Base-by-base conservation (phyloP, 2,329 filamentous ascomycete genomes). In the Plectosphaerella plurivora region DNA sequence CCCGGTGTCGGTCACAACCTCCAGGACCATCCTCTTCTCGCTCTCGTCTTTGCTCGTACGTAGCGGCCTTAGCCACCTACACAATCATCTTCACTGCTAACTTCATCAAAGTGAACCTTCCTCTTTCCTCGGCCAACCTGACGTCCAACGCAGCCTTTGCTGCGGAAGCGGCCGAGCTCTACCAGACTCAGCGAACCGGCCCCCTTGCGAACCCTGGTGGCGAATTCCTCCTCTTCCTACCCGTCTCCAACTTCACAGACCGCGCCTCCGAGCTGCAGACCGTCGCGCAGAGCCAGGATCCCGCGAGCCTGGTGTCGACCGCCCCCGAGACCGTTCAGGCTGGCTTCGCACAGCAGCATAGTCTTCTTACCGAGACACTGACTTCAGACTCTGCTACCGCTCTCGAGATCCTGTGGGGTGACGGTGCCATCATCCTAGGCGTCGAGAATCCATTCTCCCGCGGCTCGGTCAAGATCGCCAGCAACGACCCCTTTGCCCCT, bases 361-460 rank as follows among this genome's bases (percentile, higher is more conserved):
- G 63, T 47, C 51, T 66, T 4, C 57, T 69, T 28, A 59, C 67
- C 22, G 54, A 59, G n/a, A 63, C 66, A 39, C 63, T 66, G 47
- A 49, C 63, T 36, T 53, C 64, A 41, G 41, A 55, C 47, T 54
- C 68, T 36, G 53, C 64, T 49, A 45, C 56, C n/a, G n/a, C 60
- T n/a, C 55, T 59, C 46, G 63, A 63, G 25, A 59, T 70, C 37
- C 64, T 71, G 49, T 72, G 64, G 61, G 58, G 63, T 51, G 55
- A 66, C 59, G 59, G 57, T 56, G 14, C 51, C 57, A 20, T 58
- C 62, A 35, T 62, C 3, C 61, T 72, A 16, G 66, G 68, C 51
- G 60, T 68, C 36, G 61, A 68, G 50, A 68, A 73, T 55, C 70
- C 71, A 3, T 63, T 73, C 41, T 70, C 66, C 39, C 65, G 72